A percentile compares a stretch with the other conserved stretches of the same genome.
Conservation (phyloP, 306 rosid species). For the Cyclanthera cordifolia region DNA sequence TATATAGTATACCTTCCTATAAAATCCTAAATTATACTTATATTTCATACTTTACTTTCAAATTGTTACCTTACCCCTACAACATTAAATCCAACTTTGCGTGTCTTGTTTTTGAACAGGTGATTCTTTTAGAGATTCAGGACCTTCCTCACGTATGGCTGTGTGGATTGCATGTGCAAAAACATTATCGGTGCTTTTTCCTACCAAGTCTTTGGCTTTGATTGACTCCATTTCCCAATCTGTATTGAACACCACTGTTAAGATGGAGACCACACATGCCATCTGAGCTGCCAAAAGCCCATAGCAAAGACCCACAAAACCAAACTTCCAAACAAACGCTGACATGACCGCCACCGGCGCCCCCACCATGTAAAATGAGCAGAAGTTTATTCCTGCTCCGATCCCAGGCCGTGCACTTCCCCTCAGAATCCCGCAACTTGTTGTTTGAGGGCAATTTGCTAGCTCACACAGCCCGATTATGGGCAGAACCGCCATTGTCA, state of each 20-base stretch:
- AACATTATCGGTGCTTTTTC: slow-evolving; percentile 14
- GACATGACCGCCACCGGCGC: slow-evolving; percentile 47
- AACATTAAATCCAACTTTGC: neutral
- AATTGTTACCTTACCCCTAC: neutral
- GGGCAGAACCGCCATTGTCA: slow-evolving; percentile 40
- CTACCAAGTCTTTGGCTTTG: slow-evolving; percentile 50
- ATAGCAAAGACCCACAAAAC: slow-evolving; percentile 56
- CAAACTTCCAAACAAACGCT: slow-evolving; percentile 38
- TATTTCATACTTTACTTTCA: neutral
- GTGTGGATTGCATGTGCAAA: slow-evolving; percentile 6
- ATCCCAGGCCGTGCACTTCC: slow-evolving; percentile 64
- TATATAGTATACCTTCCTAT: slow-evolving; percentile 7
- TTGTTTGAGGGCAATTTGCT: slow-evolving; percentile 59
- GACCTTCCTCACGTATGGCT: slow-evolving; percentile 6
- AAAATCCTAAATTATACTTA: neutral
- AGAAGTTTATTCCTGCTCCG: slow-evolving; percentile 49
- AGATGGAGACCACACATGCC: slow-evolving; percentile 43
- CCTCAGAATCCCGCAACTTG: slow-evolving; percentile 53
- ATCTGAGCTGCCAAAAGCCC: slow-evolving; percentile 58
- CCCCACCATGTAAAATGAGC: slow-evolving; percentile 55
- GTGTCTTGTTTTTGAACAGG: slow-evolving; percentile 8
- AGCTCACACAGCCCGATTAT: slow-evolving; percentile 54
- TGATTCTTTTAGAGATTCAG: slow-evolving; percentile 6
- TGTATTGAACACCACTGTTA: slow-evolving; percentile 37
- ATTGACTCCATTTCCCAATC: slow-evolving; percentile 56